phyloP scores from a whole-genome alignment of 768 basidiomycete genomes.

The Fibroporia radiculosa region DNA sequence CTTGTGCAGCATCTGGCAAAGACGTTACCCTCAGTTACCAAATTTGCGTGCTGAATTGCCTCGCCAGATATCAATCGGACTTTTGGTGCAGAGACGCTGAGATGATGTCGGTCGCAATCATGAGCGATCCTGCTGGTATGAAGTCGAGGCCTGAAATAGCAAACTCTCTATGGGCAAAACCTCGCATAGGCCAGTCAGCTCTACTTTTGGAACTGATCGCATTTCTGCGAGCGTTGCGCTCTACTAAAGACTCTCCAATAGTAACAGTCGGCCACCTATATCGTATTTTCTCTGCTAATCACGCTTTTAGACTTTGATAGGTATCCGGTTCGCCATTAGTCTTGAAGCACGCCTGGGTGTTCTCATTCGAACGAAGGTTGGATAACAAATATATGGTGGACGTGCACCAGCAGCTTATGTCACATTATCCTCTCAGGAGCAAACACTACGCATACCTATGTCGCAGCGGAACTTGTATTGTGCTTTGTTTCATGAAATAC shows the following conservation, averaged over 20 bases:
- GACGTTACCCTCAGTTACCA: slow-evolving; percentile 53
- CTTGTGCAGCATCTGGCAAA: slow-evolving; percentile 58
- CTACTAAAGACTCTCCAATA: slow-evolving; percentile 32
- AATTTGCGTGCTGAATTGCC: slow-evolving; percentile 42
- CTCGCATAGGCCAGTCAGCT: slow-evolving; percentile 55
- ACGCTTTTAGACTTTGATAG: too few species aligned
- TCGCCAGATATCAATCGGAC: slow-evolving; percentile 48
- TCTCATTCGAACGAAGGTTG: slow-evolving; percentile 51
- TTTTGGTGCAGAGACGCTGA: slow-evolving; percentile 66
- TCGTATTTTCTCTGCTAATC: too few species aligned
- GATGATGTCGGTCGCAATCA: slow-evolving; percentile 65
- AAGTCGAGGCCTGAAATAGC: slow-evolving; percentile 14
- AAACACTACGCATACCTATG: slow-evolving; percentile 37
- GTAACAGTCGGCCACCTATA: too few species aligned
- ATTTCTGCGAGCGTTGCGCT: slow-evolving; percentile 36
- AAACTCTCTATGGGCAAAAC: slow-evolving; percentile 33
- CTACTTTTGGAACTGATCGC: slow-evolving; percentile 56
- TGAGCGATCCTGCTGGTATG: slow-evolving; percentile 36
- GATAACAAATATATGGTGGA: not conserved
- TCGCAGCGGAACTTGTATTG: slow-evolving; percentile 55
- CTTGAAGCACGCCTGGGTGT: slow-evolving; percentile 51
- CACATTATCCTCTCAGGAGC: slow-evolving; percentile 38
- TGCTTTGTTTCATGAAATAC: slow-evolving; percentile 54
- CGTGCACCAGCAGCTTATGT: slow-evolving; percentile 2
- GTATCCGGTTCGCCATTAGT: slow-evolving; percentile 35